phyloP scores from a whole-genome alignment of 164 flowering plant species.

The Vitis vinifera region ASM3070453v1 NC_081808.1:18885001-18885500 shows the following conservation, averaged over 20 bases:
- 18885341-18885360: conserved; percentile 28
- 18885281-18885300: conserved; percentile 41
- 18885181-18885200: conserved; percentile 74
- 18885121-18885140: conserved; percentile 92
- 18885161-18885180: conserved; percentile 96
- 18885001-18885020: background rate
- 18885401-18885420: conserved; percentile 58
- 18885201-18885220: conserved; percentile 58
- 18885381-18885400: conserved; percentile 52
- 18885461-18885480: conserved; percentile 68
- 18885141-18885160: conserved; percentile 99
- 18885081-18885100: conserved; percentile 67
- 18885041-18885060: conserved; percentile 9
- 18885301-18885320: conserved; percentile 40
- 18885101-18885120: conserved; percentile 73
- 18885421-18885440: conserved; percentile 87
- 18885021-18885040: background rate
- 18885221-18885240: conserved; percentile 48
- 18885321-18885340: conserved; percentile 42
- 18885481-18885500: conserved; percentile 86
- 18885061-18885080: conserved; percentile 46
- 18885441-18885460: conserved; percentile 90
- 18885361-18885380: conserved; percentile 24
- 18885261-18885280: conserved; percentile 50
- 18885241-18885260: conserved; percentile 38